Base-by-base conservation (phyloP, 1,284 basidiomycete genomes). In the Papiliotrema terrestris region DNA sequence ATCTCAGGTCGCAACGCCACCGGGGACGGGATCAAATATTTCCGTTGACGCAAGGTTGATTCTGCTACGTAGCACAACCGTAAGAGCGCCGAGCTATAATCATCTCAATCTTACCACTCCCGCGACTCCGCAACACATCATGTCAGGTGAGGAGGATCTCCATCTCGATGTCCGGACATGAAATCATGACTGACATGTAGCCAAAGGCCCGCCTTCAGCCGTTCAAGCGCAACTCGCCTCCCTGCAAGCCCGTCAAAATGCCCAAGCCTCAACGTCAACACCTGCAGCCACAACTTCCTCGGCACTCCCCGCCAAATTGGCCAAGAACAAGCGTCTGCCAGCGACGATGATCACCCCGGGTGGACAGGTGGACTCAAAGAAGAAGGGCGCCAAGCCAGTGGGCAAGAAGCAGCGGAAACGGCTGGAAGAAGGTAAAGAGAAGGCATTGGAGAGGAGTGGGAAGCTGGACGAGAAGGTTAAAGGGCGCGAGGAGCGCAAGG, bases 301-400 rank as follows among this genome's bases (percentile, higher is more conserved):
- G n/a, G 51, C 58, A 9, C 58, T 63, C 22, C 66, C 72, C 1
- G 35, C 64, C 35, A 74, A 74, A 55, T 52, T 74, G 9, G 67
- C 70, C 41, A 72, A 72, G 51, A 73, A 74, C 60, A 54, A 65
- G 44, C 62, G 72, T 15, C 55, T 74, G 5, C 72, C 72, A 45
- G 72, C 72, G 15, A 74, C 72, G n/a, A 74, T 74, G 72, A 61
- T 74, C 43, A 69, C 64, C n/a, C 59, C 69, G 0, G 45, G 55
- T 5, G 69, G 72, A 9, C 43, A 56, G 3, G 57, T 74, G 26
- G 61, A 68, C 55, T 38, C 70, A 57, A 55, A 52, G 13, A 57
- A 61, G 37, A 46, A 47, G 39, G 65, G 61, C 53, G 63, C 57
- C 48, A 61, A 56, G 46, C 55, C 61, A 37, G 44, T 58, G 13